Evolutionary conservation across 768 basidiomycete species (phyloP), one percentile per base, ranked within the genome.

Genomic region (Neoboletus magnificus): DNA sequence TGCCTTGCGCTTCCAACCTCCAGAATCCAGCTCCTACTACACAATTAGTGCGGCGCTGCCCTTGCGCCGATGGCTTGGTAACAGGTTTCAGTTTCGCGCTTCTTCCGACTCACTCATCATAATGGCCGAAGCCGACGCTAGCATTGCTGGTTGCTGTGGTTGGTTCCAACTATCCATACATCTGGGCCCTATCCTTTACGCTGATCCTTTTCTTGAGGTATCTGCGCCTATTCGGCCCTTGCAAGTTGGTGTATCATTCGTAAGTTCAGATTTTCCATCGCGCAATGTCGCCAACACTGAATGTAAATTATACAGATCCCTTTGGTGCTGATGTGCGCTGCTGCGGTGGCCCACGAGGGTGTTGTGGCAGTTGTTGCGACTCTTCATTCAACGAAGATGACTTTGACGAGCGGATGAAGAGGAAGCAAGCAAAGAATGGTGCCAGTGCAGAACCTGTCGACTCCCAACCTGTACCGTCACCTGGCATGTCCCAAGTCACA

Each of bases 381-480:
- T 58, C 62, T n/a, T 62, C 65, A 40, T 72, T 72, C 49, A 41
- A 71, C 51, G 41, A 62, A 16, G 70, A 72, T 30, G 56, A 63
- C 52, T 62, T 71, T 46, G 69, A 71, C 30, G 69, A 71, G 41
- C 69, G 57, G 36, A 13, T 69, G 58, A 69, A 58, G 39, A 59
- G 50, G 52, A 60, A 62, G 15, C 67, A 57, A 52, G 62, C 64
- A 44, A 63, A 55, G 39, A 57, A 57, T 18, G 50, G 48, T 25
- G 55, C 52, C 42, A 32, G 41, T 32, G 36, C 48, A 20, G 43
- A 47, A 43, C 59, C 60, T 20, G 57, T 66, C 8, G 48, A 51
- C 15, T 58, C 59, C 36, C 70, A 72, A 32, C 71, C 67, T 40
- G 49, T 29, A 16, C 66, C 59, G 20, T 61, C 54, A 22, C 55